A percentile compares a stretch with the other conserved stretches of the same genome.
Evolutionary conservation across 2,329 filamentous ascomycete genomes (phyloP).

Genomic region (Pestalotiopsis sp.): DNA sequence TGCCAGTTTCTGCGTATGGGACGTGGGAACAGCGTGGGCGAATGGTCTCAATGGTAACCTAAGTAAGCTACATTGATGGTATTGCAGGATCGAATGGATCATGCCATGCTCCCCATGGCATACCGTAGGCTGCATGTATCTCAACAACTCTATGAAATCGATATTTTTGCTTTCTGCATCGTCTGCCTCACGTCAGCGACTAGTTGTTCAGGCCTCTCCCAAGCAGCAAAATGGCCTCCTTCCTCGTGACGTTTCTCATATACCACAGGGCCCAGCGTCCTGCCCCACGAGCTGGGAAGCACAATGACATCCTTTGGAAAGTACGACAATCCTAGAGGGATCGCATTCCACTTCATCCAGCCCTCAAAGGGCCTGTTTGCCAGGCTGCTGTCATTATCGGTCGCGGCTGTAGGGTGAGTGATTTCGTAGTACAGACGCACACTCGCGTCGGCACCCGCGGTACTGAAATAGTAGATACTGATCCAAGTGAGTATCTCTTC

Average conservation of each 20-base stretch:
- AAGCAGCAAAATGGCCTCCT: constrained; percentile 65
- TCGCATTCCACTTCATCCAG: constrained; percentile 29
- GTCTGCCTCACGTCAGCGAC: constrained; percentile 56
- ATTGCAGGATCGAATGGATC: no score
- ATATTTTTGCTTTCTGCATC: constrained; percentile 22
- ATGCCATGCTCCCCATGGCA: no score
- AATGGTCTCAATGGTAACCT: not conserved
- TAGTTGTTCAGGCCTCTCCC: constrained; percentile 57
- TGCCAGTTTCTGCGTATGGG: not conserved
- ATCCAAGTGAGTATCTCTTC: constrained; percentile 79
- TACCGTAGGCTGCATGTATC: no score
- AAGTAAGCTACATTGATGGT: no score
- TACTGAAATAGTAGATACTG: constrained; percentile 71
- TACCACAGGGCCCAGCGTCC: constrained; percentile 62
- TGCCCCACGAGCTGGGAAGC: constrained; percentile 56
- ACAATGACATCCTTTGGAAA: constrained; percentile 62
- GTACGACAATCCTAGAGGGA: constrained; percentile 47
- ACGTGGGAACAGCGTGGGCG: not conserved
- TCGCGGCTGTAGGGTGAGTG: constrained; percentile 34
- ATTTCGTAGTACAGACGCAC: constrained; percentile 74
- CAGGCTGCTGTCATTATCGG: constrained; percentile 21
- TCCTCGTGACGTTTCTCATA: constrained; percentile 52
- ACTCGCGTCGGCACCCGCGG: constrained; percentile 67
- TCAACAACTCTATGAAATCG: no score
- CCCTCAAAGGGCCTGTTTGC: constrained; percentile 21